Evolutionary conservation across 169 alveolate species (phyloP), one percentile per base, ranked within the genome.

Genomic region (Plasmodium billcollinsi): DNA sequence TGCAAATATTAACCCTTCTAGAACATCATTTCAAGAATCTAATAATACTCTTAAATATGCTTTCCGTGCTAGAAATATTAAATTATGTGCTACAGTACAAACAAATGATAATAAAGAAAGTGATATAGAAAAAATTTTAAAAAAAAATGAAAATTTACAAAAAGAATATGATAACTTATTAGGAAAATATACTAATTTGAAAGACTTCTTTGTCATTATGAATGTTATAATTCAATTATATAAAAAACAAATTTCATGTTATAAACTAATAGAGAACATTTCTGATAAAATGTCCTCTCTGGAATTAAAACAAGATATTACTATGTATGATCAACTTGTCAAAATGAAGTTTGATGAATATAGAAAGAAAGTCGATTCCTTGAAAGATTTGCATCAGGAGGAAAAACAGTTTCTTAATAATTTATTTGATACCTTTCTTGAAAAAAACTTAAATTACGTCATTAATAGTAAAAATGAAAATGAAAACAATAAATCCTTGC

Each of bases 21-120:
- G 74, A 21, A 88, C 91, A 94, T 73, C 90, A 70, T 73, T 94
- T 59, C 98, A 96, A 76, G 99, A 97, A 86, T 96, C 98, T 3
- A 91, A 95, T 6, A 97, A 97, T 90, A 98, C 99, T 33, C 92
- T 97, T 65, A 96, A 95, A 88, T 98, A 97, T 91, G 99, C 99
- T 3, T 95, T 96, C 73, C 94, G 99, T 80, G 99, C 99, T 9
- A 96, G 97, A 89, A 96, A 97, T 74, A 96, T 98, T 20, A 97
- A 96, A 94, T 24, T 93, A 58, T 63, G 93, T 83, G 88, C 94
- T 69, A 54, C 78, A 59, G 73, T 92, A 58, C 92, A 85, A 33
- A 85, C 86, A 24, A 85, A 72, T 43, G 92, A 85, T 63, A 85
- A 85, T 33, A 85, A 85, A 61, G 92, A 85, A 45, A 85, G 76